phyloP scores from a whole-genome alignment of 1,139 yeast genomes.

The Magnusiomyces magnusii region DNA sequence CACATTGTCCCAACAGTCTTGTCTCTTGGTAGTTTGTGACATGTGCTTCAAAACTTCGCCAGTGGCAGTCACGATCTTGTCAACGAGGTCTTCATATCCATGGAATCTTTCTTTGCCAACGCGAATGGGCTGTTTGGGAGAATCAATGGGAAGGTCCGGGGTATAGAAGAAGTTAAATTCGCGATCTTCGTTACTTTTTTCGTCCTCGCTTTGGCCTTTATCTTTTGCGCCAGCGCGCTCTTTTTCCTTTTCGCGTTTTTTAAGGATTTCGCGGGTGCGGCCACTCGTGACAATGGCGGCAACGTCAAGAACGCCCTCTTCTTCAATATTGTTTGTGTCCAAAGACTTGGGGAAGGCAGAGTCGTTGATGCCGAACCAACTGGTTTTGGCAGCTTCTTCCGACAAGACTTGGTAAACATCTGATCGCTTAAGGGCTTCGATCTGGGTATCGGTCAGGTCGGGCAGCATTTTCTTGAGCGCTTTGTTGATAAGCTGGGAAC shows the following conservation, averaged over 20 bases:
- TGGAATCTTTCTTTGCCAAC: conserved; percentile 86
- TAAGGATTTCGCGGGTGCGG: conserved; percentile 57
- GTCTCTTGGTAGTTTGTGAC: conserved; percentile 64
- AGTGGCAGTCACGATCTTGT: conserved; percentile 46
- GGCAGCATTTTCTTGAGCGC: conserved; percentile 50
- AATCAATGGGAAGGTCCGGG: conserved; percentile 36
- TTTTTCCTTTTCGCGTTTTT: conserved; percentile 46
- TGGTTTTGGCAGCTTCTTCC: conserved; percentile 51
- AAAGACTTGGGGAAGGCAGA: conserved; percentile 30
- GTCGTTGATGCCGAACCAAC: conserved; percentile 52
- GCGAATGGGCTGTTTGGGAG: conserved; percentile 44
- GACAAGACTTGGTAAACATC: conserved; percentile 66
- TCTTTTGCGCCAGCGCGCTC: conserved; percentile 31
- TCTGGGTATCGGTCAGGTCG: conserved; percentile 46
- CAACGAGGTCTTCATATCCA: conserved; percentile 58
- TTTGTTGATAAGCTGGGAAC: conserved; percentile 58
- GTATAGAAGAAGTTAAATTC: conserved; percentile 50
- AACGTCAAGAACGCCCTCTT: conserved; percentile 74
- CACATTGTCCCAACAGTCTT: conserved; percentile 81
- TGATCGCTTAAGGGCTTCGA: conserved; percentile 69
- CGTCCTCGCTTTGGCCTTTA: conserved; percentile 32
- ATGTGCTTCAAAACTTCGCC: conserved; percentile 47
- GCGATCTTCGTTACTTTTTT: conserved; percentile 36
- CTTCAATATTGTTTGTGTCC: conserved; percentile 35
- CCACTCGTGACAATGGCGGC: conserved; percentile 84